A percentile compares a stretch with the other conserved stretches of the same genome.
Conservation (phyloP, 306 rosid genomes). For the Cotoneaster glaucophyllus region DNA sequence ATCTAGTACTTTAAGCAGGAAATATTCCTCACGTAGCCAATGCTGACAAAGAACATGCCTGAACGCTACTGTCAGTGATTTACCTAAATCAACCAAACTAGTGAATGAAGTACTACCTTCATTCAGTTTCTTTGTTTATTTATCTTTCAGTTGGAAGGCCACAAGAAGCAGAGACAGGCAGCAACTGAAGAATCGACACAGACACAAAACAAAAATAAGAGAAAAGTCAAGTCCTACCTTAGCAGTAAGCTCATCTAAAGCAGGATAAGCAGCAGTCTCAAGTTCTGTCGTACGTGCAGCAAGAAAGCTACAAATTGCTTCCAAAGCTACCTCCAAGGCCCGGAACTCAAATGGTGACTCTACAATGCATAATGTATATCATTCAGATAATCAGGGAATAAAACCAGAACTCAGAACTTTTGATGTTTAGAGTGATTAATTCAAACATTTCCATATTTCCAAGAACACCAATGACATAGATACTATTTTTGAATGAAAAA, state of each 20-base stretch:
- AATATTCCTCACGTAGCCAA: background rate
- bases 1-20: background rate
- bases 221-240: conserved; percentile 44
- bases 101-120: background rate
- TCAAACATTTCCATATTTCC: conserved; percentile 13
- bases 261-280: conserved; percentile 95
- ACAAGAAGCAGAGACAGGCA: background rate
- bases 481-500: background rate
- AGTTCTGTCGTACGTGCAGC: conserved; percentile 88
- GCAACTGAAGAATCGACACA: background rate
- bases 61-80: background rate
- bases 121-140: background rate
- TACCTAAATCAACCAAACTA: background rate
- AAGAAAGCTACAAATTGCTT: conserved; percentile 93
- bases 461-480: background rate
- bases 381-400: conserved; percentile 19
- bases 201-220: conserved; percentile 4
- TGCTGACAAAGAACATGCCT: background rate
- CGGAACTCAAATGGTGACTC: conserved; percentile 98
- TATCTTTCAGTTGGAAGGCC: conserved; percentile 1
- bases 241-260: conserved; percentile 87
- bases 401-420: conserved; percentile 5
- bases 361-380: conserved; percentile 40
- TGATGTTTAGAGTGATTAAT: background rate
- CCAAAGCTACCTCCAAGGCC: conserved; percentile 91